Conservation (phyloP, 768 basidiomycete species). For the Mycena capillaripes region DNA sequence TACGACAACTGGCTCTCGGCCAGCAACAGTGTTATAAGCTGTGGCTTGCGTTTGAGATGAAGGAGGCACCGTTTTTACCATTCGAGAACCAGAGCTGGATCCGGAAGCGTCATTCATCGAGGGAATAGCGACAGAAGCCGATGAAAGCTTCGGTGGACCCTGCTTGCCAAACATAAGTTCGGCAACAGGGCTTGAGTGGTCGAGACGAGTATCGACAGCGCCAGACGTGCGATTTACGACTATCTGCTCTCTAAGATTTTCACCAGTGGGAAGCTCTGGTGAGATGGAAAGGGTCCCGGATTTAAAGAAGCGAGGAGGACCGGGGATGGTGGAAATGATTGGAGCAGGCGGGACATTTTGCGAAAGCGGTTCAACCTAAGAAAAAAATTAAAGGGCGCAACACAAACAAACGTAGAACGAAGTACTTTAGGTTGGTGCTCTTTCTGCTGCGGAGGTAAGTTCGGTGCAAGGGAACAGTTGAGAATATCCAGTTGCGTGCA, state of each 20-base stretch:
- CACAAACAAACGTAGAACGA: background rate
- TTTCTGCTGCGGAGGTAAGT: too few relatives aligned
- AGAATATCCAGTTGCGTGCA: slow-evolving; percentile 22
- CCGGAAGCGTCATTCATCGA: background rate
- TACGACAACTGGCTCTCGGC: background rate
- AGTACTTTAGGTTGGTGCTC: slow-evolving; percentile 21
- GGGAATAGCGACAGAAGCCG: background rate
- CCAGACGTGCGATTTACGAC: background rate
- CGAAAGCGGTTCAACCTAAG: slow-evolving; percentile 25
- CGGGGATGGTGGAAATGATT: slow-evolving; percentile 9
- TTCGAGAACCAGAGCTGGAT: background rate
- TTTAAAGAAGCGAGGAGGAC: slow-evolving; percentile 31
- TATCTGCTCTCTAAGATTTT: background rate
- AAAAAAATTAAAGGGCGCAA: background rate
- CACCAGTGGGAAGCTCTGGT: background rate
- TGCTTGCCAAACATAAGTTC: slow-evolving; percentile 30
- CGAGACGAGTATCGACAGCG: background rate
- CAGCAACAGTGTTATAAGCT: background rate
- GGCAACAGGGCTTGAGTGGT: slow-evolving; percentile 11
- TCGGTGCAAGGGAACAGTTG: slow-evolving; percentile 28
- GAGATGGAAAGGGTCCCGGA: slow-evolving; percentile 34
- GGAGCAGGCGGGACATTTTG: background rate
- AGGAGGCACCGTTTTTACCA: background rate
- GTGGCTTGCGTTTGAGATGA: background rate
- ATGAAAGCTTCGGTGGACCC: slow-evolving; percentile 11